phyloP scores from a whole-genome alignment of 345 rosid genomes.

The Populus alba region DNA sequence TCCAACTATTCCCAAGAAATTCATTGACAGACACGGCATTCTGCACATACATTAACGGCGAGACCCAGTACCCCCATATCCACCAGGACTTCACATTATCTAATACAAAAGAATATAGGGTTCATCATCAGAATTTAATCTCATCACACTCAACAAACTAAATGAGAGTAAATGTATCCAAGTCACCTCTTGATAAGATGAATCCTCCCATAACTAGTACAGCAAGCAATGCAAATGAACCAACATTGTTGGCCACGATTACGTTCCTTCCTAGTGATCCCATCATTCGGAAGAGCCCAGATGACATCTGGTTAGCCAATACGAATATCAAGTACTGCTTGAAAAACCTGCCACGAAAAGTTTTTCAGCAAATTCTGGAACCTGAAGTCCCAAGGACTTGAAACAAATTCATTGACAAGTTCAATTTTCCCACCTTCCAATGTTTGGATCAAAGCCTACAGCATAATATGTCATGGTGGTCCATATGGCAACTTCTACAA shows the following conservation, averaged over 20 bases:
- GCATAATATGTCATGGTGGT: constrained; percentile 48
- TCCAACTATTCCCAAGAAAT: constrained; percentile 60
- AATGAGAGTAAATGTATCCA: background rate
- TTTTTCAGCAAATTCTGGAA: constrained; percentile 6
- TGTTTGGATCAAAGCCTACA: constrained; percentile 51
- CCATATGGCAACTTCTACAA: constrained; percentile 64
- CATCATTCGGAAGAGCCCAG: constrained; percentile 50
- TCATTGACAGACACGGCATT: constrained; percentile 61
- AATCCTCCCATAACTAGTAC: constrained; percentile 60
- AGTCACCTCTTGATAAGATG: constrained; percentile 51
- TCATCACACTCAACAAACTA: background rate
- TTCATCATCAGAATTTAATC: constrained; percentile 16
- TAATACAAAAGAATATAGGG: constrained; percentile 17
- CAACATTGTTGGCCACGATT: constrained; percentile 58
- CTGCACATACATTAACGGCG: constrained; percentile 66
- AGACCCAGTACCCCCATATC: constrained; percentile 71
- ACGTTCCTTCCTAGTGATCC: constrained; percentile 58
- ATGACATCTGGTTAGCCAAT: constrained; percentile 51
- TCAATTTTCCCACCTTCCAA: constrained; percentile 35
- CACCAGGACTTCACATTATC: constrained; percentile 58
- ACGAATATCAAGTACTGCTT: constrained; percentile 50
- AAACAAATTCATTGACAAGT: background rate
- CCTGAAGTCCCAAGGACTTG: background rate
- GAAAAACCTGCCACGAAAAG: constrained; percentile 45
- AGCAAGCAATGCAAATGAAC: constrained; percentile 46